Percentiles rank a stretch among this genome's conserved stretches.
phyloP scores from a whole-genome alignment of 2,329 filamentous ascomycete species.

The Emergomyces orientalis region DNA sequence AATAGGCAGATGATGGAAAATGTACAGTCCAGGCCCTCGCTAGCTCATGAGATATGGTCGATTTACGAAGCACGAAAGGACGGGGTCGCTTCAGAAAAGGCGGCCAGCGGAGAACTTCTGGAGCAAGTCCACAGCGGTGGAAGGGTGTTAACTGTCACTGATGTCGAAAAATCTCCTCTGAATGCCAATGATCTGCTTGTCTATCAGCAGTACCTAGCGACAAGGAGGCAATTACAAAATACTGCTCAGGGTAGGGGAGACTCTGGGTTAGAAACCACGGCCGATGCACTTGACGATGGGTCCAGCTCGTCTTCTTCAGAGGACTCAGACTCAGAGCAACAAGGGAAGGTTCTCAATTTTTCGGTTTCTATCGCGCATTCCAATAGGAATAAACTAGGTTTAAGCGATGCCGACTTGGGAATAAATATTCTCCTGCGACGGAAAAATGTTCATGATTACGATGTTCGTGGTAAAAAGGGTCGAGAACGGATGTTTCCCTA shows the following conservation, averaged over 20 bases:
- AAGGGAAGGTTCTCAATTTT: conserved; percentile 83
- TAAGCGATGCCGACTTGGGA: conserved; percentile 83
- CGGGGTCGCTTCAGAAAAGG: conserved; percentile 51
- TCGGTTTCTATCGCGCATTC: conserved; percentile 77
- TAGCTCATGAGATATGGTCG: conserved; percentile 70
- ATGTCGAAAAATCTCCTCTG: conserved; percentile 55
- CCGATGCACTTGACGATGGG: conserved; percentile 62
- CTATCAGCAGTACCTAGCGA: conserved; percentile 89
- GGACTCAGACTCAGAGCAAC: conserved; percentile 79
- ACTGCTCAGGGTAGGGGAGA: conserved; percentile 63
- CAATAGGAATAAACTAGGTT: conserved; percentile 71
- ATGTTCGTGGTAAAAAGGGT: conserved; percentile 83
- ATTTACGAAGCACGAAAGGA: conserved; percentile 64
- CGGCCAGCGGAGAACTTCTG: conserved; percentile 47
- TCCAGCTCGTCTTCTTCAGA: conserved; percentile 83
- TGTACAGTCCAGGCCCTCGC: conserved; percentile 39
- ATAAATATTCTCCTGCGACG: conserved; percentile 83
- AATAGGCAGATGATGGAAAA: conserved; percentile 18
- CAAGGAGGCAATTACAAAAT: conserved; percentile 76
- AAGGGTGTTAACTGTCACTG: conserved; percentile 50
- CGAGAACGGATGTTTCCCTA: conserved; percentile 89
- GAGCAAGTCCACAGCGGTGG: conserved; percentile 60
- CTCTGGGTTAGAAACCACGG: conserved; percentile 62
- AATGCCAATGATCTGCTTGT: conserved; percentile 66
- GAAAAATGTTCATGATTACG: conserved; percentile 86